Base-by-base conservation (phyloP, 495 filamentous ascomycete species). In the Astrocystis sublimbata region DNA sequence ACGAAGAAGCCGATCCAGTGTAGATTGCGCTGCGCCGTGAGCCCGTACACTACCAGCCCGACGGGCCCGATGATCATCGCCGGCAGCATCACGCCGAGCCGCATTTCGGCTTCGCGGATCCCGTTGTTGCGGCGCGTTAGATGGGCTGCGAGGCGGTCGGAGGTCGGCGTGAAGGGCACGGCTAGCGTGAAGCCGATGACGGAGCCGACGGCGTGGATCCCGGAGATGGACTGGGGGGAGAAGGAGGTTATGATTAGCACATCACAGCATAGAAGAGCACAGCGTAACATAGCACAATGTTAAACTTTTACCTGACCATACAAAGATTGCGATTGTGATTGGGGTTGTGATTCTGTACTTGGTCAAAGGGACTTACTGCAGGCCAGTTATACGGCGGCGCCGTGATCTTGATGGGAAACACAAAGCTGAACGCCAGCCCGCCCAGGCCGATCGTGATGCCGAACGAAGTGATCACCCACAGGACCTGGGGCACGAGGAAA, bases 91-190 rank as follows among this genome's bases (percentile, higher is more conserved):
- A 81, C 83, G 6, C 81, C 80, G 2, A 87, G 74, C 2, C 84
- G 82, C 83, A 87, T 86, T 67, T 87, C 84, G 36, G 84, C 80
- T 66, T 87, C 84, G 56, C 84, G 82, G 65, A 86, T 81, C 42
- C 78, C 76, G 60, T 76, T 71, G 72, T 87, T 87, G 28, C 75
- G 73, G 23, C 76, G 77, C 2, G 83, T 86, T 2, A 83, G 76
- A 65, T 76, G 73, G 21, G 84, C 84, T 3, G 83, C 84, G 13
- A 87, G 73, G 19, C 74, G 73, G 65, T 87, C 83, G 0, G 83
- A 85, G 6, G 78, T 77, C 1, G 80, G 74, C 8, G 81, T 81
- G 67, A 87, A 83, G 7, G 84, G 84, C 36, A 87, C 68, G 28
- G 84, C 83, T 31, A 85, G 70, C 23, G 76, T 54, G 65, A 80